A percentile compares a stretch with the other conserved stretches of the same genome.
phyloP scores from a whole-genome alignment of 169 alveolate genomes.

The Perkinsus olseni region DNA sequence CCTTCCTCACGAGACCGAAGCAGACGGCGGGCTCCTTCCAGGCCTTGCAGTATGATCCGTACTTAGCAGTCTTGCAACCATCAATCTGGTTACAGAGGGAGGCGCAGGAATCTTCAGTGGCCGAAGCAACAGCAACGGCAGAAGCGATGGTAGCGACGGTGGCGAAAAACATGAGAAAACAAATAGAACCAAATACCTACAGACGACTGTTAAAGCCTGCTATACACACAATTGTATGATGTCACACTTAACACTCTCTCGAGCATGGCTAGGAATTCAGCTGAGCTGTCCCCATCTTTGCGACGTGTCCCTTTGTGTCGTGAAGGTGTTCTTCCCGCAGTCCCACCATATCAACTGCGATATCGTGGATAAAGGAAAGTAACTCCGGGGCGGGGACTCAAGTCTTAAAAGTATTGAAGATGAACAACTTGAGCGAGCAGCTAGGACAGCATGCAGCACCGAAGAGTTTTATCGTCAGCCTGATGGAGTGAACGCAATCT shows the following conservation, averaged over 20 bases:
- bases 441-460: background rate
- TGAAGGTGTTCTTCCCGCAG: no score
- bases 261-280: no score
- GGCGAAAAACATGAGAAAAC: background rate
- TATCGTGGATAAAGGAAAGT: no score
- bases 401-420: background rate
- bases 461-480: background rate
- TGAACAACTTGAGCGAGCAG: background rate
- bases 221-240: no score
- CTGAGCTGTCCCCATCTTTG: no score
- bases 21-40: background rate
- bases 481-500: background rate
- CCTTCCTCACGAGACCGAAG: background rate
- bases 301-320: no score
- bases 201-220: no score
- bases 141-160: background rate
- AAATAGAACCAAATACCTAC: background rate
- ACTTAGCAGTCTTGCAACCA: background rate
- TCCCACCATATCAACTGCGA: no score
- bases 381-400: no score
- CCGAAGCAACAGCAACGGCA: background rate
- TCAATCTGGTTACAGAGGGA: background rate
- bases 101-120: background rate
- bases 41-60: background rate
- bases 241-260: no score